Evolutionary conservation across 2,329 filamentous ascomycete species (phyloP).

Genomic region (Knoxdaviesia capensis): DNA sequence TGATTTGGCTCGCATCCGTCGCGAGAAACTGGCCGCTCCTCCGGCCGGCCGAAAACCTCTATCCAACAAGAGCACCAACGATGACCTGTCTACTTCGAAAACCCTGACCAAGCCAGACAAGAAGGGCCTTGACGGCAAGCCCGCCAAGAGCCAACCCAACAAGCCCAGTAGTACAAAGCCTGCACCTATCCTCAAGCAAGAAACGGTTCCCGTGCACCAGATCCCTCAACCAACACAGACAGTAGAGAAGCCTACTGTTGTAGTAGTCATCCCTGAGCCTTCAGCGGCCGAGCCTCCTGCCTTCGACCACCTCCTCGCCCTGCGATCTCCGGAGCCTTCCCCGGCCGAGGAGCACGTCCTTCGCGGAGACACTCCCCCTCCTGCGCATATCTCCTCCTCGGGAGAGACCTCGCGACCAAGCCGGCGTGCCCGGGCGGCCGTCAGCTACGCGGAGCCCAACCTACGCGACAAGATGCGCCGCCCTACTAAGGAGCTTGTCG

Average conservation of each 20-base stretch:
- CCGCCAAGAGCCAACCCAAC: neutral
- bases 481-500: conserved; percentile 54
- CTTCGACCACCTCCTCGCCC: conserved; percentile 9
- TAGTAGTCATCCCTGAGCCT: neutral
- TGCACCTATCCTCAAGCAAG: no score
- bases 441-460: conserved; percentile 72
- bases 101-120: neutral
- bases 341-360: conserved; percentile 13
- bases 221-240: neutral
- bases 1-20: conserved; percentile 20
- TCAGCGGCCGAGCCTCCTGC: neutral
- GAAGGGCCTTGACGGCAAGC: neutral
- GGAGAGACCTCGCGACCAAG: conserved; percentile 42
- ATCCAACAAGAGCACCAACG: conserved; percentile 37
- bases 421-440: conserved; percentile 42
- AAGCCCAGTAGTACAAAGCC: no score
- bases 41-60: conserved; percentile 21
- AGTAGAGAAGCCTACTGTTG: conserved; percentile 1
- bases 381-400: conserved; percentile 30
- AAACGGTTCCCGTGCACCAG: no score
- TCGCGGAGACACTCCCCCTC: conserved; percentile 36
- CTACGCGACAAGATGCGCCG: conserved; percentile 68
- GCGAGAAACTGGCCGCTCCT: conserved; percentile 10
- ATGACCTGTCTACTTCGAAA: conserved; percentile 21
- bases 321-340: conserved; percentile 26